These are phyloP conservation scores for Helianthus tuberosus DNA, from an alignment of 129 eudicot genomes.

Conservation along the genomic window DNA sequence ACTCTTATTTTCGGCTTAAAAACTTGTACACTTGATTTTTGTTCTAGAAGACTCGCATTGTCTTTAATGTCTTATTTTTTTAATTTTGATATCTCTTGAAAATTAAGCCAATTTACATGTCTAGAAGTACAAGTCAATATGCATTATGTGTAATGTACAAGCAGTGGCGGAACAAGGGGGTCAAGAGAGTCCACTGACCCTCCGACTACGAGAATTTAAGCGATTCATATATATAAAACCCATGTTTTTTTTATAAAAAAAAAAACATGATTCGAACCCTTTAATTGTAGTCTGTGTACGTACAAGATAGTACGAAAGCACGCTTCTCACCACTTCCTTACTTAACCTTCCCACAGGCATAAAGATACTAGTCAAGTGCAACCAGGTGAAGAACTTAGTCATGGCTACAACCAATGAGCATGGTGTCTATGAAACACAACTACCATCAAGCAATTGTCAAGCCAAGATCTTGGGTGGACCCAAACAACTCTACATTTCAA, in stretches of 20 bases:
- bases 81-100: not conserved
- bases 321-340: not conserved
- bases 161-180: not conserved
- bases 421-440: constrained; percentile 59
- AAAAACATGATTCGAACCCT: too few species aligned
- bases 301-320: not conserved
- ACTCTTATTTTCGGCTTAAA: not conserved
- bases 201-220: too few species aligned
- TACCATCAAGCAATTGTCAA: constrained; percentile 62
- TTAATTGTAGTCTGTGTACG: too few species aligned
- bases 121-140: not conserved
- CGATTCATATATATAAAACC: too few species aligned
- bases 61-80: not conserved
- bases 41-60: not conserved
- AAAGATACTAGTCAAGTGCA: constrained; percentile 71
- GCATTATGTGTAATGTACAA: not conserved
- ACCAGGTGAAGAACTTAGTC: constrained; percentile 56
- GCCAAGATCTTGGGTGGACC: constrained; percentile 83
- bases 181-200: too few species aligned
- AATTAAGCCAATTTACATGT: not conserved
- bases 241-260: too few species aligned
- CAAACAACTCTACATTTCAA: constrained; percentile 50
- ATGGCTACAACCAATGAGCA: constrained; percentile 56
- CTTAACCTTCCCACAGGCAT: constrained; percentile 41
- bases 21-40: not conserved